Evolutionary conservation across 2,329 filamentous ascomycete species (phyloP).

Genomic region (Biscogniauxia mediterranea): DNA sequence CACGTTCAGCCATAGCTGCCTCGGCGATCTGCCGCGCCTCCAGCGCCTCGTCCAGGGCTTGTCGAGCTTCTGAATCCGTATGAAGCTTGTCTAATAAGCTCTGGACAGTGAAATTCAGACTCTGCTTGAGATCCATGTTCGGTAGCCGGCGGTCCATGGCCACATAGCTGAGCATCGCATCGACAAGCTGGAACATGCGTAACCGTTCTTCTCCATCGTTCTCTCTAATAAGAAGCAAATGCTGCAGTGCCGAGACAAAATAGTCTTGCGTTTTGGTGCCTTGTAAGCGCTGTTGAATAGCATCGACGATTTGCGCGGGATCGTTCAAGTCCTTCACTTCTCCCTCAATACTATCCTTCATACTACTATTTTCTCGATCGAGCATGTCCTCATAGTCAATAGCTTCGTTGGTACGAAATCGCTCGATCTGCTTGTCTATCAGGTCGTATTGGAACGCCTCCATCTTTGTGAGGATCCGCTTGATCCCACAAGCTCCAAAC

Average conservation of each 20-base stretch:
- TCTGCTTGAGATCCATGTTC: slow-evolving; percentile 97
- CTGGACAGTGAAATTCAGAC: slow-evolving; percentile 95
- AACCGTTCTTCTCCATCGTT: slow-evolving; percentile 89
- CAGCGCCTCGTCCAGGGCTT: slow-evolving; percentile 86
- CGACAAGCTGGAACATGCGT: slow-evolving; percentile 95
- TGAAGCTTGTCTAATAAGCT: slow-evolving; percentile 92
- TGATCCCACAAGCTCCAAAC: slow-evolving; percentile 93
- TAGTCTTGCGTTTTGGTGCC: slow-evolving; percentile 90
- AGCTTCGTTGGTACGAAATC: slow-evolving; percentile 88
- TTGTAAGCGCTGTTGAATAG: slow-evolving; percentile 80
- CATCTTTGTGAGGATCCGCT: slow-evolving; percentile 93
- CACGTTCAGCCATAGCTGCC: slow-evolving; percentile 90
- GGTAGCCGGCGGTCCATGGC: slow-evolving; percentile 95
- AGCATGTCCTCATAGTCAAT: slow-evolving; percentile 98
- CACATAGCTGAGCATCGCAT: slow-evolving; percentile 98
- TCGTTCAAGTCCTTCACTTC: slow-evolving; percentile 92
- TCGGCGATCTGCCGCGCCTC: slow-evolving; percentile 92
- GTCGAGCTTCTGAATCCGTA: slow-evolving; percentile 90
- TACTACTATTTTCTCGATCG: slow-evolving; percentile 84
- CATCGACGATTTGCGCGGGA: slow-evolving; percentile 88
- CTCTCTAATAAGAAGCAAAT: slow-evolving; percentile 87
- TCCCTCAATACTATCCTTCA: slow-evolving; percentile 81
- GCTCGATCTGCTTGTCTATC: slow-evolving; percentile 96
- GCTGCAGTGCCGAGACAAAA: slow-evolving; percentile 92
- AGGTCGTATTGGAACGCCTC: slow-evolving; percentile 97